phyloP scores from a whole-genome alignment of 2,329 filamentous ascomycete genomes.

The Trichophyton benhamiae region DNA sequence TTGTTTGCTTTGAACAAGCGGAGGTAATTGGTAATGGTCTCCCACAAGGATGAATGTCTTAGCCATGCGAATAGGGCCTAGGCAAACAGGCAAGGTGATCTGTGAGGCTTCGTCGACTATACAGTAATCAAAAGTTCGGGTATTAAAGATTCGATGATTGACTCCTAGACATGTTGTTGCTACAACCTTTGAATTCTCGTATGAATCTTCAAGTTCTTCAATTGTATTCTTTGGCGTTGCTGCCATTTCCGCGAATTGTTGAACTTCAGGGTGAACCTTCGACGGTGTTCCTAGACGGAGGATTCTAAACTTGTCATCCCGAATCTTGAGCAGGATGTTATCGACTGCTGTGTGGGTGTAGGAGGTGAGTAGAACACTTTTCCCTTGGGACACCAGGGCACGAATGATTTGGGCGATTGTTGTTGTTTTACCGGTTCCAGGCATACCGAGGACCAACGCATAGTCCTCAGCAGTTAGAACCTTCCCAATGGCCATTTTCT shows the following conservation, averaged over 20 bases:
- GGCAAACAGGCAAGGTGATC: constrained; percentile 86
- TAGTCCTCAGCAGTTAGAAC: constrained; percentile 95
- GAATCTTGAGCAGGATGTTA: constrained; percentile 91
- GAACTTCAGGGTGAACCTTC: constrained; percentile 80
- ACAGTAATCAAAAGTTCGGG: constrained; percentile 90
- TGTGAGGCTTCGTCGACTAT: constrained; percentile 98
- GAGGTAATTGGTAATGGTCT: constrained; percentile 91
- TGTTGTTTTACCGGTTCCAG: constrained; percentile 93
- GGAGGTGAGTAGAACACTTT: constrained; percentile 83
- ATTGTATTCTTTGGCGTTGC: constrained; percentile 61
- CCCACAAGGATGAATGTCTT: constrained; percentile 88
- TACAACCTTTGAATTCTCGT: constrained; percentile 77
- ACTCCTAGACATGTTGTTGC: constrained; percentile 91
- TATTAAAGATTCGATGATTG: constrained; percentile 75
- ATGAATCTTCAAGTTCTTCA: constrained; percentile 70
- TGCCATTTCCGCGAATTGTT: constrained; percentile 70
- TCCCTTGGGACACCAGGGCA: constrained; percentile 73
- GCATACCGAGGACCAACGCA: constrained; percentile 95
- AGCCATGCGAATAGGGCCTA: constrained; percentile 88
- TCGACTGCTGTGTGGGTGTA: constrained; percentile 97
- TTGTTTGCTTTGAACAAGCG: constrained; percentile 83
- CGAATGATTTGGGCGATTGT: constrained; percentile 96
- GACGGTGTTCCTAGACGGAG: constrained; percentile 73
- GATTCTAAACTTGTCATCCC: constrained; percentile 61
- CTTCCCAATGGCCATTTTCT: constrained; percentile 75